These are phyloP conservation scores for Fraxinus angustifolia DNA, from an alignment of 305 asterid genomes.

Conservation along the genomic window DNA sequence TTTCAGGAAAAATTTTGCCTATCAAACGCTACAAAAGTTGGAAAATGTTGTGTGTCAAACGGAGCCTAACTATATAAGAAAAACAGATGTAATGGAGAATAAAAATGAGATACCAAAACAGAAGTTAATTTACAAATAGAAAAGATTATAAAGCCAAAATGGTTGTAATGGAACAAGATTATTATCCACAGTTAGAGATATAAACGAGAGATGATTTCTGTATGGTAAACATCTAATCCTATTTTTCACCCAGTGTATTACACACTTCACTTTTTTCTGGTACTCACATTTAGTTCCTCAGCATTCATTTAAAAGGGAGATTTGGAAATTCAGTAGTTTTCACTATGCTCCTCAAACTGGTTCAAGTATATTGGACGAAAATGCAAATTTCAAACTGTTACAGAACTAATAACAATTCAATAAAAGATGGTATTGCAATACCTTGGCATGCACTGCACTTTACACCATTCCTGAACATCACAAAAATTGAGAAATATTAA, in stretches of 20 bases:
- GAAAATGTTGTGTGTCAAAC: too few species aligned
- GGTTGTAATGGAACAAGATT: background rate
- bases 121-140: background rate
- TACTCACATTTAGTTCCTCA: background rate
- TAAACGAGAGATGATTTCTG: background rate
- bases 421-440: conserved; percentile 31
- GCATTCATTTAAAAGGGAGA: background rate
- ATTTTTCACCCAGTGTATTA: conserved; percentile 11
- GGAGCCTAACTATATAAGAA: background rate
- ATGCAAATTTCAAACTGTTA: background rate
- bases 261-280: conserved; percentile 4
- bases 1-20: too few species aligned
- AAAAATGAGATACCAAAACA: background rate
- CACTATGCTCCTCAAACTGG: background rate
- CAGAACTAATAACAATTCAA: conserved; percentile 4
- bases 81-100: background rate
- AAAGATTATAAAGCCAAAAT: background rate
- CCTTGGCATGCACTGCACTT: conserved; percentile 88
- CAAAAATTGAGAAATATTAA: conserved; percentile 30
- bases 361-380: background rate
- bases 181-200: background rate
- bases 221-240: background rate
- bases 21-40: too few species aligned
- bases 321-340: conserved; percentile 1
- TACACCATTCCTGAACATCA: conserved; percentile 61